A percentile compares a stretch with the other conserved stretches of the same genome.
phyloP scores from a whole-genome alignment of 495 filamentous ascomycete genomes.

The Tuber calosporum region DNA sequence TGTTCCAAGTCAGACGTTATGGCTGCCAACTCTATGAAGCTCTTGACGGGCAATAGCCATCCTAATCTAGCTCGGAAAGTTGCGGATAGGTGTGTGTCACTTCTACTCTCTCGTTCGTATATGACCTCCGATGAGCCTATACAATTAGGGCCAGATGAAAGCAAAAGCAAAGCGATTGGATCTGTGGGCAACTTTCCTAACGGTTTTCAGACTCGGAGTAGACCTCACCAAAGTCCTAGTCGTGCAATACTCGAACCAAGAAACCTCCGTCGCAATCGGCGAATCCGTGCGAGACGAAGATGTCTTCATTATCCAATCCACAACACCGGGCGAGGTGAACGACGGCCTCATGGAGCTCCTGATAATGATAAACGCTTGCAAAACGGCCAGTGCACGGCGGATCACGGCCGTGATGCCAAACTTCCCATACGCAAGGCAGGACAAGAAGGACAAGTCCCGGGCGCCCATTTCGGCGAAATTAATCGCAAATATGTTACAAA shows the following conservation, averaged over 20 bases:
- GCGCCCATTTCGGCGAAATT: slow-evolving; percentile 87
- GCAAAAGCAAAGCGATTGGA: background rate
- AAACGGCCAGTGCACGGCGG: slow-evolving; percentile 85
- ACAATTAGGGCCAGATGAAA: background rate
- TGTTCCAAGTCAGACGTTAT: slow-evolving; percentile 39
- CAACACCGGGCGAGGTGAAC: slow-evolving; percentile 92
- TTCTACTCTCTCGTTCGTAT: background rate
- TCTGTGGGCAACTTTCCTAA: background rate
- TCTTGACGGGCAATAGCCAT: slow-evolving; percentile 93
- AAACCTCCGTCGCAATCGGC: slow-evolving; percentile 93
- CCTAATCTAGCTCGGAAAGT: slow-evolving; percentile 82
- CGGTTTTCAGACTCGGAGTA: slow-evolving; percentile 65
- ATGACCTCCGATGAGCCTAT: background rate
- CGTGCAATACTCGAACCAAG: slow-evolving; percentile 94
- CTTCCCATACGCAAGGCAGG: slow-evolving; percentile 97
- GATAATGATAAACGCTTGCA: slow-evolving; percentile 98
- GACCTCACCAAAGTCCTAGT: slow-evolving; percentile 89
- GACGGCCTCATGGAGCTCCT: slow-evolving; percentile 97
- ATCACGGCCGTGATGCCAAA: slow-evolving; percentile 93
- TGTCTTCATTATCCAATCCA: slow-evolving; percentile 96
- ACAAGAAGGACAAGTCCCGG: slow-evolving; percentile 96
- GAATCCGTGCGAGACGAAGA: slow-evolving; percentile 96
- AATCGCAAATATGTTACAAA: slow-evolving; percentile 97
- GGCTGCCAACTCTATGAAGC: slow-evolving; percentile 75
- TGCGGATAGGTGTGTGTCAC: slow-evolving; percentile 67